These are phyloP conservation scores for Aspergillus costaricaensis DNA, from an alignment of 2,329 filamentous ascomycete species.

Conservation along the genomic window DNA sequence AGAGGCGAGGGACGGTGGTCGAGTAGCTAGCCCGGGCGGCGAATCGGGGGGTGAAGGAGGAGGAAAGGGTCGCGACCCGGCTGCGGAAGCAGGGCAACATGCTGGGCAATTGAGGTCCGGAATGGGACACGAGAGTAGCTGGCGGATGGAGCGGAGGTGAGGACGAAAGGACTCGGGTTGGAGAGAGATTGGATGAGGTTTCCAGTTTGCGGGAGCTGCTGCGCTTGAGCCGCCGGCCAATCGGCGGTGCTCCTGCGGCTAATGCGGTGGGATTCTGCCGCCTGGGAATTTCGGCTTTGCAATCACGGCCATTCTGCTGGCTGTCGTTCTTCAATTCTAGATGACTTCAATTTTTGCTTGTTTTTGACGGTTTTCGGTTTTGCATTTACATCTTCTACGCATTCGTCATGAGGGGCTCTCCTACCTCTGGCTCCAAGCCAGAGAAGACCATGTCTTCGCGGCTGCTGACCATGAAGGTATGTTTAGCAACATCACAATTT, in stretches of 20 bases:
- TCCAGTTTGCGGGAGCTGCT: slow-evolving; percentile 32
- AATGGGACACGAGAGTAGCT: slow-evolving; percentile 12
- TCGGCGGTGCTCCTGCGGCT: slow-evolving; percentile 21
- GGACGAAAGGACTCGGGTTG: slow-evolving; percentile 21
- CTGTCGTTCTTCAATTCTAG: slow-evolving; percentile 3
- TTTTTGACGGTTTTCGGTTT: neutral
- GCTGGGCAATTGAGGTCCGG: slow-evolving; percentile 28
- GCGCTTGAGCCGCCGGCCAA: slow-evolving; percentile 23
- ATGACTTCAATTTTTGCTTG: neutral
- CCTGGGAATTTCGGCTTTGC: slow-evolving; percentile 19
- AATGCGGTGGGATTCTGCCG: slow-evolving; percentile 25
- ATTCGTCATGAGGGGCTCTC: slow-evolving; percentile 34
- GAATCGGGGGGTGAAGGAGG: slow-evolving; percentile 36
- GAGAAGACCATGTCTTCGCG: slow-evolving; percentile 80
- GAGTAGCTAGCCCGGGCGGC: slow-evolving; percentile 44
- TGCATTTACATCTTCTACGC: neutral
- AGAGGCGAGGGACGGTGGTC: slow-evolving; percentile 43
- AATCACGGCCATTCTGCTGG: slow-evolving; percentile 14
- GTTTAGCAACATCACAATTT: neutral
- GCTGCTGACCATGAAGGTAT: slow-evolving; percentile 83
- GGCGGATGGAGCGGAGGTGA: slow-evolving; percentile 21
- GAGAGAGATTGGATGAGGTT: slow-evolving; percentile 29
- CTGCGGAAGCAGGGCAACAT: slow-evolving; percentile 50
- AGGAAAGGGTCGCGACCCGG: slow-evolving; percentile 50
- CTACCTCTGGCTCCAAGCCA: slow-evolving; percentile 56